Base-by-base conservation (phyloP, 768 basidiomycete species). In the Amanita subjunquillea region DNA sequence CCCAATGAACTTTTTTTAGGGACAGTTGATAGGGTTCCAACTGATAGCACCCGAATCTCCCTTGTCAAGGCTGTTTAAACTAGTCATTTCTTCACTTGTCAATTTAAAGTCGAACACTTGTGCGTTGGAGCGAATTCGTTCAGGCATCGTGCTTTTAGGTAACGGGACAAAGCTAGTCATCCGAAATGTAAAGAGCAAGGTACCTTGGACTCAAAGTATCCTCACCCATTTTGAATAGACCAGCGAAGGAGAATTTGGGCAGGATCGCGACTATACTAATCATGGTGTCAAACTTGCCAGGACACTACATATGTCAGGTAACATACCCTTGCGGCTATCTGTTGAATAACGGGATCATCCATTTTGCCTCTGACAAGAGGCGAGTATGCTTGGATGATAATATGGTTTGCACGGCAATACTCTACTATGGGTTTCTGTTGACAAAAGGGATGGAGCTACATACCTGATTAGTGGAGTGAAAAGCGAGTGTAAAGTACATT, bases 211-310 rank as follows among this genome's bases (percentile, higher is more conserved):
- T 13, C 23, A 30, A 15, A 6, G 30, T 34, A 20, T 7, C 68
- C 78, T 46, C 59, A 87, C 87, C 83, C 82, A 61, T 77, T 80
- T 64, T 96, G 93, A 36, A 97, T 69, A 27, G 91, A 93, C 90
- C 92, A 96, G 22, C 94, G 79, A 52, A 96, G 69, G 13, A 96
- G 76, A 42, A 95, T 72, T 60, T 96, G 93, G 15, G 91, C 83
- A 4, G 78, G 76, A 39, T 83, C 78, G 51, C 79, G 78, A 39
- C 67, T 65, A 57, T 81, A 65, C 83, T 89, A 13, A 30, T 37
- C 22, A 15, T 39, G 23, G 45, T 23, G 27, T 52, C 29, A 39
- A 13, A 25, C n/a, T 40, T 22, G 15, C 29, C 20, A 40, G 7
- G 13, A 30, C 8, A 41, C 32, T 17, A 39, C n/a, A 17, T 12